Percentiles rank a stretch among this genome's conserved stretches.
Evolutionary conservation across 225 moss, liverwort and hornwort genomes (phyloP).

Genomic region (Straminergon stramineum): DNA sequence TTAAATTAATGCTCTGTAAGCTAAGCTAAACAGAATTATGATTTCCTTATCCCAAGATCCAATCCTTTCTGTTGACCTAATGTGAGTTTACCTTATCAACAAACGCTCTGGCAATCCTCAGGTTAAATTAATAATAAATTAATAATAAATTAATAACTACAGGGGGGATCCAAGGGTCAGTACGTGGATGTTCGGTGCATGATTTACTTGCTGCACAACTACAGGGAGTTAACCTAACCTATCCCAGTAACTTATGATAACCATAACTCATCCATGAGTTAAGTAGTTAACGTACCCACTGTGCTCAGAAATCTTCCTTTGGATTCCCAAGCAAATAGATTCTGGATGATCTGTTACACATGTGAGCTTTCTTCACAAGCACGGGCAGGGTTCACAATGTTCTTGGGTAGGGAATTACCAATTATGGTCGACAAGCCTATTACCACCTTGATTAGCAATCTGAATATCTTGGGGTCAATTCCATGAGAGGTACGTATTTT

Average conservation of each 20-base stretch:
- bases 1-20: background rate
- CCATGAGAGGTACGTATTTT: too few species aligned
- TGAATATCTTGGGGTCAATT: too few species aligned
- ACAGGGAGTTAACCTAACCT: background rate
- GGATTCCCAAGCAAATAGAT: slow-evolving; percentile 2
- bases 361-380: background rate
- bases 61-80: background rate
- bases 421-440: too few species aligned
- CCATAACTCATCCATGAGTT: background rate
- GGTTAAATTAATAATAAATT: background rate
- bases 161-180: background rate
- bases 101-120: background rate
- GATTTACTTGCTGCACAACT: background rate
- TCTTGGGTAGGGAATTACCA: background rate
- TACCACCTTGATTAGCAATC: too few species aligned
- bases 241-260: background rate
- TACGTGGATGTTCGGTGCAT: background rate
- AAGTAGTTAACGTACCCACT: background rate
- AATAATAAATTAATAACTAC: background rate
- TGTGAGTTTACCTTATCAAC: background rate
- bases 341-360: background rate
- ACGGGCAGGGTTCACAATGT: background rate
- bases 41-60: background rate
- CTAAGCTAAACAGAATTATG: background rate
- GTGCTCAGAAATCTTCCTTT: background rate